Conservation (phyloP, 2,329 filamentous ascomycete species). For the Fusarium subtropicale region DNA sequence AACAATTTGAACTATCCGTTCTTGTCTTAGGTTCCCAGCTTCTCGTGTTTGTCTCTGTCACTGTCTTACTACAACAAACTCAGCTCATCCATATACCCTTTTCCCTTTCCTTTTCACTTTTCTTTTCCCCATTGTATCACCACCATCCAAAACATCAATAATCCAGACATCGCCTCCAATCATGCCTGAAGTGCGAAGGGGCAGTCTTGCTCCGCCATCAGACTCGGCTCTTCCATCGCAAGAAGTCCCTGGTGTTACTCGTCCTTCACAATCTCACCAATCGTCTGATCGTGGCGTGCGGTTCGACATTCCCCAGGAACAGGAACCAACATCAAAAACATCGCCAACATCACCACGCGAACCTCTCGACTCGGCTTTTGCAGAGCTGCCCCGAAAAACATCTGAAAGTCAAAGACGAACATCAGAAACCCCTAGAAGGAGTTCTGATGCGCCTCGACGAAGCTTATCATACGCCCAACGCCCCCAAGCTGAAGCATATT, state of each 20-base stretch:
- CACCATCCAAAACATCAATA: conserved; percentile 1
- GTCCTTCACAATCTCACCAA: conserved; percentile 34
- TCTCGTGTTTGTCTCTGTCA: background rate
- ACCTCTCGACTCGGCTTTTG: conserved; percentile 28
- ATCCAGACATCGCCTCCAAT: background rate
- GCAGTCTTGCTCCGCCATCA: conserved; percentile 41
- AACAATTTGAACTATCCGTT: background rate
- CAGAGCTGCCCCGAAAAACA: conserved; percentile 43
- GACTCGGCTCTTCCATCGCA: conserved; percentile 38
- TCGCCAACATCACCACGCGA: conserved; percentile 9
- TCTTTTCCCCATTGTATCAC: conserved; percentile 1
- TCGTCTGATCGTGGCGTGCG: conserved; percentile 33
- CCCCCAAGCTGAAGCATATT: conserved; percentile 53
- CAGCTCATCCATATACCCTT: background rate
- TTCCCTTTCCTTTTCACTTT: background rate
- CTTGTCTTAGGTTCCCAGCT: conserved; percentile 11
- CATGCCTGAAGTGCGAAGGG: conserved; percentile 50
- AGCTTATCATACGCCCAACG: conserved; percentile 54
- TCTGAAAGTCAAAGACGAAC: conserved; percentile 32
- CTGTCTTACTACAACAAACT: background rate
- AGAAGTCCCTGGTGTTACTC: conserved; percentile 25
- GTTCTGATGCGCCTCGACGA: conserved; percentile 43
- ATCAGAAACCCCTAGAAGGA: conserved; percentile 43
- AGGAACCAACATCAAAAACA: background rate
- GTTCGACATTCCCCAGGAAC: conserved; percentile 32